phyloP scores from a whole-genome alignment of 805 yeast genomes.

The Metschnikowia colocasiae region DNA sequence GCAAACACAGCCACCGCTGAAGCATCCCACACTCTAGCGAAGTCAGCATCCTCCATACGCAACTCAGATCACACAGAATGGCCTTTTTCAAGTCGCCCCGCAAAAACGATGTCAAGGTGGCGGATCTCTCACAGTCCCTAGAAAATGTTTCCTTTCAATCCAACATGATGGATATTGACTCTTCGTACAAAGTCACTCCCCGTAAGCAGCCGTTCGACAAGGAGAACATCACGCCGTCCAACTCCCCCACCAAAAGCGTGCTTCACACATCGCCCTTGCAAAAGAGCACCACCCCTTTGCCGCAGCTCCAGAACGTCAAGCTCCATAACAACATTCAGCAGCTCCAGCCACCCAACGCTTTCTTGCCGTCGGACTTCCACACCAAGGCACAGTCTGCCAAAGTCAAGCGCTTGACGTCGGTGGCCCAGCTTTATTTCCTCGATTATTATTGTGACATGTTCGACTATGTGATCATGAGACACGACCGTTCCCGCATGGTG shows the following conservation, averaged over 20 bases:
- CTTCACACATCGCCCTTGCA: conserved; percentile 26
- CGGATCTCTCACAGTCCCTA: conserved; percentile 40
- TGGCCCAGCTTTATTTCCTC: conserved; percentile 87
- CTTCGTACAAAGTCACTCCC: conserved; percentile 33
- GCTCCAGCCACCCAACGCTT: conserved; percentile 29
- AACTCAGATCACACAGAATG: conserved; percentile 9
- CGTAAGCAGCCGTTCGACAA: conserved; percentile 13
- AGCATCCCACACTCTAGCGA: not conserved
- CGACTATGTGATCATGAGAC: conserved; percentile 83
- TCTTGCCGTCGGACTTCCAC: conserved; percentile 45
- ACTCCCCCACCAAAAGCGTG: conserved; percentile 25
- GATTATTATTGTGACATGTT: conserved; percentile 96
- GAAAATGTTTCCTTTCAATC: conserved; percentile 39
- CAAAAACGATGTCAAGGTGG: conserved; percentile 23
- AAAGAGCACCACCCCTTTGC: conserved; percentile 8
- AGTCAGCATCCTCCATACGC: too few species aligned
- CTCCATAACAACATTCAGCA: conserved; percentile 30
- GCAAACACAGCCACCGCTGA: too few species aligned
- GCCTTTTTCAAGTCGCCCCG: conserved; percentile 19
- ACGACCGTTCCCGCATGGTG: conserved; percentile 75
- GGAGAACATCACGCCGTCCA: conserved; percentile 30
- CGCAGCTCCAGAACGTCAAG: conserved; percentile 18
- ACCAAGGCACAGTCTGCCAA: conserved; percentile 64
- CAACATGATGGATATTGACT: conserved; percentile 39
- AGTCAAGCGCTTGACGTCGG: conserved; percentile 82